Evolutionary conservation across 306 rosid genomes (phyloP).

Genomic region (Quercus dentata): DNA sequence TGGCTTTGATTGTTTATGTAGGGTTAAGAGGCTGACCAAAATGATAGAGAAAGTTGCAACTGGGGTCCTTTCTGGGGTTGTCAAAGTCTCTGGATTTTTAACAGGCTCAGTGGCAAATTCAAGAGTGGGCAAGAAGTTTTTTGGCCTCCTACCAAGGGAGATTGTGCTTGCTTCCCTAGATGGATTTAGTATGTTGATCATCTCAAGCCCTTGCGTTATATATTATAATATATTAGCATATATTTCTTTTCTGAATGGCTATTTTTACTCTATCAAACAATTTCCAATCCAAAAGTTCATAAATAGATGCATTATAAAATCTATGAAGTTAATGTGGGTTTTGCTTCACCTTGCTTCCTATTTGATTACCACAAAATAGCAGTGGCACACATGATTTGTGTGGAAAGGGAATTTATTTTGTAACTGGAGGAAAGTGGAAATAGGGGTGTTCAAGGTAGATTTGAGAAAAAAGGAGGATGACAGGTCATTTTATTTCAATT

Average conservation of each 20-base stretch:
- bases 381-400: not conserved
- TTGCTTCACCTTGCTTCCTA: not conserved
- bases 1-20: conserved; percentile 27
- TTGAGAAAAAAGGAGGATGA: not conserved
- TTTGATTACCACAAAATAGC: not conserved
- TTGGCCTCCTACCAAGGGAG: conserved; percentile 81
- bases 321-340: no score
- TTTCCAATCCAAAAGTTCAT: not conserved
- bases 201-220: not conserved
- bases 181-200: conserved; percentile 72
- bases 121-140: conserved; percentile 65
- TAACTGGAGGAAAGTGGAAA: not conserved
- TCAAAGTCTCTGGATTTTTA: conserved; percentile 76
- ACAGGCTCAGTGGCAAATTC: conserved; percentile 75
- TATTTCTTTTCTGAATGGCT: not conserved
- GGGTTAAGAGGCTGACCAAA: conserved; percentile 86
- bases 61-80: conserved; percentile 80
- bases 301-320: not conserved
- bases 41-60: conserved; percentile 86
- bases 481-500: not conserved
- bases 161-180: conserved; percentile 86
- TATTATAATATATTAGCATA: conserved; percentile 1
- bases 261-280: not conserved
- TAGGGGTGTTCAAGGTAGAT: not conserved
- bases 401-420: not conserved